These are phyloP conservation scores for Conoideocrella luteorostrata DNA, from an alignment of 2,329 filamentous ascomycete species.

Conservation along the genomic window DNA sequence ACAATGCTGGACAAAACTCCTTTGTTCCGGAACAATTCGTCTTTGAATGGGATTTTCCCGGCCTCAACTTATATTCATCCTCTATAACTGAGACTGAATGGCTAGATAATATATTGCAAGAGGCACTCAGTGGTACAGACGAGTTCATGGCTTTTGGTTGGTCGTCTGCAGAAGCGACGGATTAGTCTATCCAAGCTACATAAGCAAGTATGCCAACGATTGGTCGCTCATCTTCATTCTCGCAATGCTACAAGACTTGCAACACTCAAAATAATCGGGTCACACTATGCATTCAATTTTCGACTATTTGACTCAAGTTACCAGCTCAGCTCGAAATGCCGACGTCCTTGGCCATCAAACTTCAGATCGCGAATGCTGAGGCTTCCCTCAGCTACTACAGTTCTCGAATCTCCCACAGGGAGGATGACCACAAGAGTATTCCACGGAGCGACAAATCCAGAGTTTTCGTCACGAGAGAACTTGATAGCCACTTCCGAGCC, in stretches of 20 bases:
- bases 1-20: conserved; percentile 29
- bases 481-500: conserved; percentile 18
- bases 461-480: conserved; percentile 23
- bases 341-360: conserved; percentile 15
- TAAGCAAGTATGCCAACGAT: too few relatives aligned
- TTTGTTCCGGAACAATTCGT: conserved; percentile 50
- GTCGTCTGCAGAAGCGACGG: neutral
- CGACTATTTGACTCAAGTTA: too few relatives aligned
- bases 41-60: conserved; percentile 53
- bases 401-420: conserved; percentile 24
- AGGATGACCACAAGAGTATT: conserved; percentile 24
- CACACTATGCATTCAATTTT: too few relatives aligned
- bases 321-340: conserved; percentile 1
- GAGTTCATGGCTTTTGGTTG: conserved; percentile 16
- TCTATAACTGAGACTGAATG: conserved; percentile 18
- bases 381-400: conserved; percentile 10
- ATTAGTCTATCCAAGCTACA: too few relatives aligned
- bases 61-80: conserved; percentile 36
- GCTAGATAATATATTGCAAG: conserved; percentile 19
- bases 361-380: conserved; percentile 9
- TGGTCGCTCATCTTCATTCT: too few relatives aligned
- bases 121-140: conserved; percentile 16
- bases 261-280: too few relatives aligned
- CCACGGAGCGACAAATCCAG: conserved; percentile 29
- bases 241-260: too few relatives aligned